Evolutionary conservation across 176 grass and related monocot genomes (phyloP), one percentile per base, ranked within the genome.

Genomic region (Avena sativa): DNA sequence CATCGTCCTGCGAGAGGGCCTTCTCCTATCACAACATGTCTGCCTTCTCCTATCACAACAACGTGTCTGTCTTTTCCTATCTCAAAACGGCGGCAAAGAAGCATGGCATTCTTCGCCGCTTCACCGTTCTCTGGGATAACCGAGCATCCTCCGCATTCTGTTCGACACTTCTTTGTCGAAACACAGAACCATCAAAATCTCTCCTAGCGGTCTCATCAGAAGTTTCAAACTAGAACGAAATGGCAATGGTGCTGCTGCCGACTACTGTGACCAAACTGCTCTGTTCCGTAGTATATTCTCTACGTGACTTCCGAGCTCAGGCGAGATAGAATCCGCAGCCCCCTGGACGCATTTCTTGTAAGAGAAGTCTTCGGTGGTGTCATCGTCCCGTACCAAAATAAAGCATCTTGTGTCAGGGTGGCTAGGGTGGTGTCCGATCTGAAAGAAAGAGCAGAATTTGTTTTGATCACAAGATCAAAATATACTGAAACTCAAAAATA

Each of bases 321-420:
- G 89, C 13, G 84, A 87, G 46, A 90, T 25, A 51, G 64, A 87
- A 64, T 83, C 53, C 55, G 89, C 89, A 73, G 84, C 89, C 71
- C 73, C 89, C 9, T 55, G 30, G 81, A 87, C 84, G 63, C 84
- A 90, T 59, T 90, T 90, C 28, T 77, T 78, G 65, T 90, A 90
- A 56, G 89, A 90, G 30, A 87, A 83, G 56, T 90, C 89, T 26
- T 79, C 89, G 7, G 74, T 79, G 20, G 80, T 87, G 47, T 26
- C 80, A 21, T 87, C 80, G 10, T 64, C 78, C 34, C 89, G 77
- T 38, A 78, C 55, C 57, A 87, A 63, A 78, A 90, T 32, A 30
- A 90, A 90, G 47, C 89, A 90, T 56, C 72, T 78, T 71, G 80
- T 83, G 13, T 13, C 23, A 16, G 84, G 84, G 84, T 90, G 84